Evolutionary conservation across 257 asterid species (phyloP).

Genomic region (Asclepias syriaca): DNA sequence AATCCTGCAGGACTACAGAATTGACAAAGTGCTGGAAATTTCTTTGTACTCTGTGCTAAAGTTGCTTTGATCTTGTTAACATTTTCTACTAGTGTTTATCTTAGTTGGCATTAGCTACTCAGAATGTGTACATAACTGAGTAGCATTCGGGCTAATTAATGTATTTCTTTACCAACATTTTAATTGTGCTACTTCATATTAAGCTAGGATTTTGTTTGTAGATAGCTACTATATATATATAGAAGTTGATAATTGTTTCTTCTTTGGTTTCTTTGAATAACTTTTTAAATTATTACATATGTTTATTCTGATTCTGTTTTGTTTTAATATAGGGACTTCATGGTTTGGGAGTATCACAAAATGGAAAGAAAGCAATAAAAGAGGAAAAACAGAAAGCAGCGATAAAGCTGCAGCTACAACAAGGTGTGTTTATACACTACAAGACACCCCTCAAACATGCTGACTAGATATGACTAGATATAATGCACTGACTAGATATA

Average conservation of each 20-base stretch:
- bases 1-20: neutral
- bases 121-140: neutral
- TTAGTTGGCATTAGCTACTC: neutral
- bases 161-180: neutral
- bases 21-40: neutral
- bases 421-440: too few species aligned
- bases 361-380: too few species aligned
- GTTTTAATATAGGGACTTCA: constrained; percentile 67
- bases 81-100: neutral
- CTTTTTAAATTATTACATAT: constrained; percentile 1
- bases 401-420: too few species aligned
- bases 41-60: neutral
- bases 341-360: too few species aligned
- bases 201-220: neutral
- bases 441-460: too few species aligned
- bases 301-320: constrained; percentile 30
- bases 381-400: too few species aligned
- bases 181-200: neutral
- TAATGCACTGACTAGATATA: too few species aligned
- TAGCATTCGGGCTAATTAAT: neutral
- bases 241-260: neutral
- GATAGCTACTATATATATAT: neutral
- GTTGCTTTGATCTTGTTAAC: neutral
- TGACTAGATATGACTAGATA: too few species aligned
- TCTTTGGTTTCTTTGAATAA: neutral